Evolutionary conservation across 2,329 filamentous ascomycete species (phyloP).

Genomic region (Apiospora arundinis): DNA sequence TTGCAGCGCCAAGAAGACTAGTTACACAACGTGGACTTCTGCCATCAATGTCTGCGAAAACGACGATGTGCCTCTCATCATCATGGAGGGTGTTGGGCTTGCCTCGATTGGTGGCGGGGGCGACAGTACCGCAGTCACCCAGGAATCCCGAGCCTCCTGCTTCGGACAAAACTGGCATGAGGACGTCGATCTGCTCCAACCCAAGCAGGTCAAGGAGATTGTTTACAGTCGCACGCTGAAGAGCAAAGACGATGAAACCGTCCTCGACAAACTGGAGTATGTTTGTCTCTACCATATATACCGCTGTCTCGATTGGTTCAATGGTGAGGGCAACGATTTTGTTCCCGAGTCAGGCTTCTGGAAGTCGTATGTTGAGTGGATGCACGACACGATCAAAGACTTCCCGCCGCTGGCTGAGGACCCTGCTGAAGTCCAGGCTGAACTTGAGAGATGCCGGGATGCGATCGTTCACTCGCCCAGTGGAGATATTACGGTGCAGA

Average conservation of each 20-base stretch:
- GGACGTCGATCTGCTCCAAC: not conserved
- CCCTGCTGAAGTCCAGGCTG: not conserved
- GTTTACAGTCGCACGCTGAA: slow-evolving; percentile 10
- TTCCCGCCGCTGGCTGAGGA: slow-evolving; percentile 14
- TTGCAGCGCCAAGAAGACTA: not conserved
- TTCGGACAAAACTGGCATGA: slow-evolving; percentile 11
- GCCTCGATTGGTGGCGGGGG: not conserved
- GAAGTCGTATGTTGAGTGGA: slow-evolving; percentile 17
- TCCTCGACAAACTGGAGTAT: not conserved
- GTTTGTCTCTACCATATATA: slow-evolving; percentile 2
- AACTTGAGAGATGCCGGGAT: slow-evolving; percentile 6
- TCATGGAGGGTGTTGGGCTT: slow-evolving; percentile 1
- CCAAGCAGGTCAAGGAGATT: slow-evolving; percentile 9
- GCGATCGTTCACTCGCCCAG: slow-evolving; percentile 15
- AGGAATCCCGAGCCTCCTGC: not conserved
- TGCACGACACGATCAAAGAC: slow-evolving; percentile 19
- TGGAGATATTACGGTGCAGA: slow-evolving; percentile 10
- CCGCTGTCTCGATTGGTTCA: slow-evolving; percentile 12
- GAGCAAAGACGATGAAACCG: slow-evolving; percentile 5
- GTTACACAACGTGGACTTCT: not conserved
- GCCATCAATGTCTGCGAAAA: slow-evolving; percentile 1
- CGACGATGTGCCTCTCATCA: not conserved
- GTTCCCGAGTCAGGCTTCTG: not conserved
- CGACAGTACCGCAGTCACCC: not conserved
- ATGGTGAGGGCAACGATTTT: not conserved